Evolutionary conservation across 352 stramenopile genomes (phyloP), one percentile per base, ranked within the genome.

Genomic region (Globisporangium polare): DNA sequence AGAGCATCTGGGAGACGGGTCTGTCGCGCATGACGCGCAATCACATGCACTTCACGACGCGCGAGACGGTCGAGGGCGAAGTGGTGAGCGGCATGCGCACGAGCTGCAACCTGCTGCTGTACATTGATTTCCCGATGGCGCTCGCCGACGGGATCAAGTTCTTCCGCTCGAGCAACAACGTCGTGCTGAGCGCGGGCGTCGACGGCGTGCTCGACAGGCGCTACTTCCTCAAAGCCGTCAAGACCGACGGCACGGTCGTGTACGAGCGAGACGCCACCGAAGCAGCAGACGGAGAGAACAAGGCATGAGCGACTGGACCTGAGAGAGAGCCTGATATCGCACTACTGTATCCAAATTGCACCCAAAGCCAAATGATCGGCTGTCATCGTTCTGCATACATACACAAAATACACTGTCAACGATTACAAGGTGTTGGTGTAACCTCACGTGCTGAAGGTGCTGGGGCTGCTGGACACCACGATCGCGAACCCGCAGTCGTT

Each of bases 121-220:
- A 89, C 61, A 62, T 95, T 9, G 79, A 95, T 63, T 73, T 83
- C 15, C 53, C 62, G 3, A 65, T 65, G 41, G 86, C 84, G 13
- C 62, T 95, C 53, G 51, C 33, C 0, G 83, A 92, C 49, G 83
- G 84, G 8, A 86, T 95, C 63, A 83, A 77, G 67, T 94, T 95
- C 60, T 95, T 79, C 60, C 84, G 80, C 35, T 95, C 86, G 7
- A 92, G 76, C 59, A 95, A 95, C 63, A 92, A 94, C 62, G 86
- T 95, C 22, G 65, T 95, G 24, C 58, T 95, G 31, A 94, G 75
- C 67, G 72, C 83, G 1, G 86, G 86, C 0, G 29, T 75, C 17
- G 77, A 67, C 0, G 86, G 86, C 0, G 60, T 80, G 1, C 76
- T 95, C 37, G 60, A 76, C 6, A 56, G 53, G 7, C 52, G 50